A percentile compares a stretch with the other conserved stretches of the same genome.
These are phyloP conservation scores for Ceratocystis huliohia DNA, from an alignment of 2,329 filamentous ascomycete genomes.

Conservation along the genomic window DNA sequence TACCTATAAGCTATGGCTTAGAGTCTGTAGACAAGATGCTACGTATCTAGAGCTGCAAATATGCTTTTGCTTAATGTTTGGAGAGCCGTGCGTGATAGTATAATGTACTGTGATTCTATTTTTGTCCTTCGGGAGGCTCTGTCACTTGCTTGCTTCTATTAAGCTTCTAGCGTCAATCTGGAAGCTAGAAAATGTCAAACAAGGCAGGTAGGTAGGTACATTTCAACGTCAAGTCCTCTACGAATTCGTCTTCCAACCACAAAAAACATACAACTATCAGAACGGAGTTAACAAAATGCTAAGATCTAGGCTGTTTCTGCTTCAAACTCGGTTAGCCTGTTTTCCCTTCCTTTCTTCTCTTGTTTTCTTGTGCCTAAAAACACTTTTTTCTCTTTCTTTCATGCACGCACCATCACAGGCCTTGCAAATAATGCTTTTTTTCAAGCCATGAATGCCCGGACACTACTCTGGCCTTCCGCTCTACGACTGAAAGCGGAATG, in stretches of 20 bases:
- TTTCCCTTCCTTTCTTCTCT: not conserved
- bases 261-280: not conserved
- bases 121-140: not conserved
- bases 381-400: not conserved
- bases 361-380: not conserved
- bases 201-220: not conserved
- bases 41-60: too few relatives aligned
- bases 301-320: too few relatives aligned
- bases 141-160: not conserved
- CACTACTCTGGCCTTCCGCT: not conserved
- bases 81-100: not conserved
- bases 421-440: not conserved
- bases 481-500: not conserved
- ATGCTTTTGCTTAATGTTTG: too few relatives aligned
- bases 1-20: not conserved
- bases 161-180: slow-evolving; percentile 3
- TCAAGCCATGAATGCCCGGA: not conserved
- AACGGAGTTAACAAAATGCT: not conserved
- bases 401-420: not conserved
- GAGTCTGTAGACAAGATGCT: too few relatives aligned
- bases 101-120: not conserved
- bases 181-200: not conserved
- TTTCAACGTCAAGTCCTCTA: not conserved
- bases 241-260: not conserved
- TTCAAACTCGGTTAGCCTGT: too few relatives aligned